Percentiles rank a stretch among this genome's conserved stretches.
Evolutionary conservation across 257 asterid genomes (phyloP).

Genomic region (Eucommia ulmoides): DNA sequence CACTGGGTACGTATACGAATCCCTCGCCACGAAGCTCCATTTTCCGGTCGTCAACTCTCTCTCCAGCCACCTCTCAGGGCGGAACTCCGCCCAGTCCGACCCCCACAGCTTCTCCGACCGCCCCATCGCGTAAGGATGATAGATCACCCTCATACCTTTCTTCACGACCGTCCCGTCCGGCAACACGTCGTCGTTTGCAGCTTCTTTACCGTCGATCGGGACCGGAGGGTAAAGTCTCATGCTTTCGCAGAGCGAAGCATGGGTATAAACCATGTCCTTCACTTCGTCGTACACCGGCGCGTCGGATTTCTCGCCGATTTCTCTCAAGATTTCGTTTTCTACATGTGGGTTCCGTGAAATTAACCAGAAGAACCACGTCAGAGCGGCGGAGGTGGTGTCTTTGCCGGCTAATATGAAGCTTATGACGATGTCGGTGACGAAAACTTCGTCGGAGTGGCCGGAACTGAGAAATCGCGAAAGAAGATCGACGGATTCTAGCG

Average conservation of each 20-base stretch:
- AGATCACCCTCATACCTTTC: constrained; percentile 38
- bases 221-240: constrained; percentile 73
- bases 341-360: constrained; percentile 19
- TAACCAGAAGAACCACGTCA: constrained; percentile 67
- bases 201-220: constrained; percentile 34
- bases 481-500: constrained; percentile 29
- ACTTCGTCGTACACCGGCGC: constrained; percentile 29
- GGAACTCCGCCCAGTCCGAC: constrained; percentile 44
- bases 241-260: constrained; percentile 42
- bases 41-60: constrained; percentile 12
- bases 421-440: constrained; percentile 45
- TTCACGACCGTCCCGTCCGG: constrained; percentile 48
- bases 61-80: constrained; percentile 54
- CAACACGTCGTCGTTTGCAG: constrained; percentile 29
- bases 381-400: constrained; percentile 55
- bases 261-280: constrained; percentile 44
- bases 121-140: constrained; percentile 66
- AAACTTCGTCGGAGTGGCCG: constrained; percentile 34
- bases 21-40: constrained; percentile 39
- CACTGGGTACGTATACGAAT: constrained; percentile 30
- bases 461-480: constrained; percentile 41
- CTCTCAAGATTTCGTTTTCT: constrained; percentile 29
- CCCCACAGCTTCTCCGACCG: constrained; percentile 52
- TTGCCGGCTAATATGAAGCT: constrained; percentile 62
- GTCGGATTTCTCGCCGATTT: constrained; percentile 14